Evolutionary conservation across 2,329 filamentous ascomycete genomes (phyloP).

Genomic region (Scytalidium sp.): DNA sequence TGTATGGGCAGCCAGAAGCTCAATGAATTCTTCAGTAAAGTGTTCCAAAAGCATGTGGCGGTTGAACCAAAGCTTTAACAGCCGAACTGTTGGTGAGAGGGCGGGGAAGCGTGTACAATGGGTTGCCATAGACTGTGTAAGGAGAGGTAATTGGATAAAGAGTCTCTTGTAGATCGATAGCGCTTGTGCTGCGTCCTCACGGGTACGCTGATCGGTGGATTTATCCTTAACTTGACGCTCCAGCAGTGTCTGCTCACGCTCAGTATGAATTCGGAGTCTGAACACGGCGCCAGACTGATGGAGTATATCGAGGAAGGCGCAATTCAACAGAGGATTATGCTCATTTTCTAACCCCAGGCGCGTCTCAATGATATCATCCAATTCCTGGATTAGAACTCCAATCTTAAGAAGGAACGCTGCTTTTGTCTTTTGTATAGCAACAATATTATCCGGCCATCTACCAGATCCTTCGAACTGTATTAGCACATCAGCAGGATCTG

Average conservation of each 20-base stretch:
- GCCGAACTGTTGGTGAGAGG: slow-evolving; percentile 76
- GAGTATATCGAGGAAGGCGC: slow-evolving; percentile 77
- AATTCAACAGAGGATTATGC: slow-evolving; percentile 66
- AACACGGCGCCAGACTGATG: slow-evolving; percentile 73
- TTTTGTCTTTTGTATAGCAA: slow-evolving; percentile 90
- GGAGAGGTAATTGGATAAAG: slow-evolving; percentile 70
- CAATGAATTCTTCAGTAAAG: slow-evolving; percentile 76
- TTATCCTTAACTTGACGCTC: slow-evolving; percentile 77
- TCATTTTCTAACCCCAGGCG: slow-evolving; percentile 80
- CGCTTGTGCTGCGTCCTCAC: slow-evolving; percentile 67
- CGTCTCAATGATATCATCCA: slow-evolving; percentile 58
- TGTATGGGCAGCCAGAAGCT: slow-evolving; percentile 73
- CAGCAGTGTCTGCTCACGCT: slow-evolving; percentile 78
- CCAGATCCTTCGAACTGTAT: slow-evolving; percentile 92
- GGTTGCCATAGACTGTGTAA: slow-evolving; percentile 77
- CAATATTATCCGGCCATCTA: slow-evolving; percentile 89
- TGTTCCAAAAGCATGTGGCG: slow-evolving; percentile 76
- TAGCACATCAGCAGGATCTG: slow-evolving; percentile 69
- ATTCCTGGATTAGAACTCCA: slow-evolving; percentile 60
- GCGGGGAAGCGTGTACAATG: slow-evolving; percentile 77
- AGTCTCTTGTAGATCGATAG: slow-evolving; percentile 69
- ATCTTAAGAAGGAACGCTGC: slow-evolving; percentile 77
- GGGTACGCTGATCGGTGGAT: slow-evolving; percentile 58
- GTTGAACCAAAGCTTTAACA: slow-evolving; percentile 88
- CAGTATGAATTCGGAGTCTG: slow-evolving; percentile 83